Conservation (phyloP, 352 stramenopile species). For the Phytophthora pini region DNA sequence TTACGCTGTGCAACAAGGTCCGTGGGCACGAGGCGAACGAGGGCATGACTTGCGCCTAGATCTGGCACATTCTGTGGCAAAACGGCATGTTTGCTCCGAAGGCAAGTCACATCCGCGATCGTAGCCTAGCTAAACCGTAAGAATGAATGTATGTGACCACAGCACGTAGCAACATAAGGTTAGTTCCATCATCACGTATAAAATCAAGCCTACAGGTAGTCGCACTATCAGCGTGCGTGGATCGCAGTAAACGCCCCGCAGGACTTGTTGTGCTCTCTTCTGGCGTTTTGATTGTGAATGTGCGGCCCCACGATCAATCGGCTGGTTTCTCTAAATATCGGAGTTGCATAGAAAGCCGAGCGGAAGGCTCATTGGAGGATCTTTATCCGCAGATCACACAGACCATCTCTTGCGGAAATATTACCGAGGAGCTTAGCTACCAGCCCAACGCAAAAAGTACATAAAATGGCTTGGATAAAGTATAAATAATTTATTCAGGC, state of each 20-base stretch:
- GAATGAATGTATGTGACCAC: neutral
- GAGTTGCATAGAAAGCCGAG: neutral
- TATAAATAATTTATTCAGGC: conserved; percentile 9
- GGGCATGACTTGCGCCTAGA: conserved; percentile 18
- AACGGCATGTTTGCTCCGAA: no score
- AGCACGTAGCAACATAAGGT: neutral
- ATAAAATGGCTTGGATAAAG: conserved; percentile 1
- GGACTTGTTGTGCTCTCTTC: neutral
- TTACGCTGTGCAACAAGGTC: conserved; percentile 18
- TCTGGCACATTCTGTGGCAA: conserved; percentile 31
- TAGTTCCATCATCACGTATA: neutral
- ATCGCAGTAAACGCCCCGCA: no score
- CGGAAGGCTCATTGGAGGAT: neutral
- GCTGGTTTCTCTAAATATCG: conserved; percentile 10
- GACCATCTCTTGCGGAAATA: conserved; percentile 3
- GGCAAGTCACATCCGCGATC: conserved; percentile 4
- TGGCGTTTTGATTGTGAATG: neutral
- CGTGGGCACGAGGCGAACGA: conserved; percentile 14
- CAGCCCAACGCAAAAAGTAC: conserved; percentile 1
- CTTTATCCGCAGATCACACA: conserved; percentile 2
- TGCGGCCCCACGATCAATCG: neutral
- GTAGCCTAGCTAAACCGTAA: conserved; percentile 4
- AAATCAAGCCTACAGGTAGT: neutral
- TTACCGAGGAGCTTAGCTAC: conserved; percentile 13
- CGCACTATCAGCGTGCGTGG: no score